A percentile compares a stretch with the other conserved stretches of the same genome.
These are phyloP conservation scores for Cryphonectria japonica DNA, from an alignment of 2,329 filamentous ascomycete species.

Conservation along the genomic window DNA sequence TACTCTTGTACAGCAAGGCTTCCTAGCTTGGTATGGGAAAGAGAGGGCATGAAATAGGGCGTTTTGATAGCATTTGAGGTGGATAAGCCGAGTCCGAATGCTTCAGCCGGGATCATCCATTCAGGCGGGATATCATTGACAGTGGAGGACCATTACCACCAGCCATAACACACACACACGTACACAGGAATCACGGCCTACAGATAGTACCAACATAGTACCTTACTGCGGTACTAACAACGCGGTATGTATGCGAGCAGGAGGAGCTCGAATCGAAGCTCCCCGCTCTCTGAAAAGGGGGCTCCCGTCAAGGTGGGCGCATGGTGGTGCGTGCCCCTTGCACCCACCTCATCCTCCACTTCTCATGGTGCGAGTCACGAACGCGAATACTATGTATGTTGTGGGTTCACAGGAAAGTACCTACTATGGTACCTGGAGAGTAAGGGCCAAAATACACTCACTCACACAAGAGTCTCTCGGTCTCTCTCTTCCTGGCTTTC, in stretches of 20 bases:
- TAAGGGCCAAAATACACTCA: no score
- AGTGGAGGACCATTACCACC: background rate
- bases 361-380: constrained; percentile 2
- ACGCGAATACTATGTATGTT: background rate
- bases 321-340: background rate
- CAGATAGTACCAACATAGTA: background rate
- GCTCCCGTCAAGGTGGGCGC: constrained; percentile 3
- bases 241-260: background rate
- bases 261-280: constrained; percentile 10
- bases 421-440: no score
- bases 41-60: background rate
- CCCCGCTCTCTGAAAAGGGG: constrained; percentile 11
- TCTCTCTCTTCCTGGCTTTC: background rate
- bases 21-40: background rate
- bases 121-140: background rate
- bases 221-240: background rate
- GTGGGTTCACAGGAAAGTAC: background rate
- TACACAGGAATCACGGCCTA: background rate
- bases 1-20: background rate
- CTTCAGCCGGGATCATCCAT: background rate
- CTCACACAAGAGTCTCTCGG: no score
- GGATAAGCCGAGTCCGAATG: background rate
- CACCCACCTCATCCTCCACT: constrained; percentile 7
- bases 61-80: background rate
- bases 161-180: background rate